Percentiles rank a stretch among this genome's conserved stretches.
Conservation (phyloP, 1,139 yeast genomes). For the Debaryomyces sp. region DNA sequence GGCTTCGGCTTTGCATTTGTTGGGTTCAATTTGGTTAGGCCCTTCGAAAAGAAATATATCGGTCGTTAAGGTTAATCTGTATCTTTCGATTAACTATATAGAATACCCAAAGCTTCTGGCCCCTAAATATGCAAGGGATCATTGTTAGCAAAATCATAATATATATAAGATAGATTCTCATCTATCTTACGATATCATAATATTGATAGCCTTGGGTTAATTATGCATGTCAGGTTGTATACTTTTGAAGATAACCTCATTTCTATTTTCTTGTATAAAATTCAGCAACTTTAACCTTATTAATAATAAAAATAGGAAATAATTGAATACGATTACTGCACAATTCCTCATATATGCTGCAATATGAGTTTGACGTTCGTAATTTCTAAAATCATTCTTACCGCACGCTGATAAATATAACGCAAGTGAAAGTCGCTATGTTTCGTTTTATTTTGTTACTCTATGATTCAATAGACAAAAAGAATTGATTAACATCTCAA, state of each 20-base stretch:
- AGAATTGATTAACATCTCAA: no score
- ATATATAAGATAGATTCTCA: not conserved
- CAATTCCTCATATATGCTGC: no score
- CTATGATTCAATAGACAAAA: no score
- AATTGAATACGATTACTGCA: no score
- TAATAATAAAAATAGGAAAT: not conserved
- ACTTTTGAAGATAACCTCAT: not conserved
- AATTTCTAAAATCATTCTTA: no score
- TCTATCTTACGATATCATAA: not conserved
- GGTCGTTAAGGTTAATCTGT: conserved; percentile 38
- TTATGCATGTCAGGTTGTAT: not conserved
- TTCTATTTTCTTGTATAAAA: not conserved
- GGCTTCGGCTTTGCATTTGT: conserved; percentile 71
- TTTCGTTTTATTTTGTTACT: no score
- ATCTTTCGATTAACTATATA: not conserved
- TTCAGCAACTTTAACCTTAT: not conserved
- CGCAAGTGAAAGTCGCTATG: no score
- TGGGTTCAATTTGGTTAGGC: conserved; percentile 62
- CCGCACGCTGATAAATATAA: no score
- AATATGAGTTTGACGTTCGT: no score
- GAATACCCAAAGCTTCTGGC: not conserved
- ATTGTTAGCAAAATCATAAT: not conserved
- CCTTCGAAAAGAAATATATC: conserved; percentile 67
- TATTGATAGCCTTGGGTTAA: not conserved
- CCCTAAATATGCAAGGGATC: not conserved